Percentiles rank a stretch among this genome's conserved stretches.
Conservation (phyloP, 805 yeast genomes). For the Clavispora fructus region DNA sequence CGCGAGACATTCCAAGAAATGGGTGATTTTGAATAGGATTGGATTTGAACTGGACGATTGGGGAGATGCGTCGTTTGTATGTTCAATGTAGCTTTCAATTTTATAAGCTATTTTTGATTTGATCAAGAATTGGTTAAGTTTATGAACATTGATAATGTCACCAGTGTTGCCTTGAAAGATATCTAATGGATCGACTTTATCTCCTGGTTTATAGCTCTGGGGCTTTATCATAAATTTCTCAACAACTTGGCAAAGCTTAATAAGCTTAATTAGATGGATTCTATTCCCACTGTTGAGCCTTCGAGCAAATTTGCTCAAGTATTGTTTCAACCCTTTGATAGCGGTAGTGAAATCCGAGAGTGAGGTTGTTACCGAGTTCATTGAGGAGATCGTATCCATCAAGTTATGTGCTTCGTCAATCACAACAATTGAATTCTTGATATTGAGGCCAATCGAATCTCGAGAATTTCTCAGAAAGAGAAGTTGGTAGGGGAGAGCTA, state of each 20-base stretch:
- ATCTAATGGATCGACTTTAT: conserved; percentile 44
- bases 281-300: conserved; percentile 69
- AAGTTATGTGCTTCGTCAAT: conserved; percentile 93
- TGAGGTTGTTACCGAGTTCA: conserved; percentile 61
- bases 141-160: conserved; percentile 67
- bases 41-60: conserved; percentile 39
- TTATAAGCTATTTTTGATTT: conserved; percentile 78
- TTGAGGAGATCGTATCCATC: conserved; percentile 65
- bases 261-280: conserved; percentile 59
- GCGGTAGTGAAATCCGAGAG: conserved; percentile 43
- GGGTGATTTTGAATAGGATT: conserved; percentile 56
- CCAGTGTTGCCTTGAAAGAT: conserved; percentile 57
- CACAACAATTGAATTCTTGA: conserved; percentile 63
- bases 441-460: conserved; percentile 49
- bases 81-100: conserved; percentile 63
- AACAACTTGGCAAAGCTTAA: conserved; percentile 51
- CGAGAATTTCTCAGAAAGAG: conserved; percentile 60
- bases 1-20: conserved; percentile 58
- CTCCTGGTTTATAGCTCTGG: conserved; percentile 44
- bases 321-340: conserved; percentile 45
- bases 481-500: conserved; percentile 83
- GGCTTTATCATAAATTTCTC: conserved; percentile 38
- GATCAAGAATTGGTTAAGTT: conserved; percentile 57
- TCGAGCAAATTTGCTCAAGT: conserved; percentile 55
- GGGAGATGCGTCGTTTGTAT: conserved; percentile 4